Conservation (phyloP, 2,329 filamentous ascomycete genomes). For the Beauveria bassiana region DNA sequence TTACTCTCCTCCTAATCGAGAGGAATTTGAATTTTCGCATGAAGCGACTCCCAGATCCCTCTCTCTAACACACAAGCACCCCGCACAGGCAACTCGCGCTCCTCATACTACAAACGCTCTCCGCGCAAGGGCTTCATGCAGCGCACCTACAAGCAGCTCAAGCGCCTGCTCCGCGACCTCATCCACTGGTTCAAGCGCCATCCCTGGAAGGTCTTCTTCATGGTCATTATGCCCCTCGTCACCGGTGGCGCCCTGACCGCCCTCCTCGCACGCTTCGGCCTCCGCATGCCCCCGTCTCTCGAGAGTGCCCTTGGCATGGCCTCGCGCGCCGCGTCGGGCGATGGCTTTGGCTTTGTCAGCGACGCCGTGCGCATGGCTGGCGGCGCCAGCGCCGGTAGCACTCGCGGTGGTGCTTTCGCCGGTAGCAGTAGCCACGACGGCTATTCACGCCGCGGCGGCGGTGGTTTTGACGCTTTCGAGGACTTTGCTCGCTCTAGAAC, state of each 20-base stretch:
- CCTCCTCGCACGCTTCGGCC: slow-evolving; percentile 69
- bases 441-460: neutral
- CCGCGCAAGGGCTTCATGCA: slow-evolving; percentile 73
- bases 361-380: slow-evolving; percentile 49
- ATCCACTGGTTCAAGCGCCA: slow-evolving; percentile 74
- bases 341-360: slow-evolving; percentile 41
- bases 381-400: slow-evolving; percentile 21
- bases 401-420: slow-evolving; percentile 17
- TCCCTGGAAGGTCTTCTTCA: slow-evolving; percentile 79
- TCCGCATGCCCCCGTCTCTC: slow-evolving; percentile 61
- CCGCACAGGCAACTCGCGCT: slow-evolving; percentile 33
- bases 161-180: slow-evolving; percentile 72
- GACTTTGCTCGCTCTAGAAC: slow-evolving; percentile 10
- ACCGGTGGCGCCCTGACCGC: slow-evolving; percentile 75
- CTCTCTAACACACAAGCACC: neutral
- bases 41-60: neutral
- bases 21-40: too few relatives aligned
- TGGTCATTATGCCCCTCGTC: slow-evolving; percentile 80
- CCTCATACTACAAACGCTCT: slow-evolving; percentile 70
- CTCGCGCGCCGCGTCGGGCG: slow-evolving; percentile 39
- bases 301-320: slow-evolving; percentile 51
- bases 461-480: slow-evolving; percentile 24
- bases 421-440: slow-evolving; percentile 12
- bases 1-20: neutral
- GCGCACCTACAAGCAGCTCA: slow-evolving; percentile 66